Evolutionary conservation across 192 early-diverging fungal genomes (phyloP).

Genomic region (Dispira simplex): DNA sequence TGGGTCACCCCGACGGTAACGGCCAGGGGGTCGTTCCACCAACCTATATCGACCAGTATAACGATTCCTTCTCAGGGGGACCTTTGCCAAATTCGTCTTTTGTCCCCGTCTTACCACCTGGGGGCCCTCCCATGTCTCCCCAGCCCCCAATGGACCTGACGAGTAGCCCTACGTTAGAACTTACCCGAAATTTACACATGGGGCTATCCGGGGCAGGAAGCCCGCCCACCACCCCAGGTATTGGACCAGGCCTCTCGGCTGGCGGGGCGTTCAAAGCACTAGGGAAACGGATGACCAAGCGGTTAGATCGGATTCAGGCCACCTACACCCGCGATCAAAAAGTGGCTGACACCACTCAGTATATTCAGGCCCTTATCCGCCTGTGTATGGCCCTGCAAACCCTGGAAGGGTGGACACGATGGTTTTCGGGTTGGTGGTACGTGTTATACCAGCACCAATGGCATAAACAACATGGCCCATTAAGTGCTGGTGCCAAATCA

Average conservation of each 20-base stretch:
- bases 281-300: conserved; percentile 5
- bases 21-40: not conserved
- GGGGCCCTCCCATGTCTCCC: not conserved
- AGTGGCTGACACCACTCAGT: not conserved
- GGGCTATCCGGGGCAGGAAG: not conserved
- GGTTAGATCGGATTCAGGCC: conserved; percentile 2
- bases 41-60: not conserved
- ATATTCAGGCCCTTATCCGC: not conserved
- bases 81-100: not conserved
- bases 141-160: not conserved
- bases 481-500: not conserved
- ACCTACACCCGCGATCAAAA: conserved; percentile 4
- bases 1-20: not conserved
- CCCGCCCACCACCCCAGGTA: not conserved
- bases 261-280: conserved; percentile 2
- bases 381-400: conserved; percentile 4
- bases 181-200: too few species aligned
- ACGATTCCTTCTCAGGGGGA: not conserved
- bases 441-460: not conserved
- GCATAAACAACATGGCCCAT: not conserved
- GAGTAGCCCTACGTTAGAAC: not conserved
- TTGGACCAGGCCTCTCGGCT: not conserved
- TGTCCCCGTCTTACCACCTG: not conserved
- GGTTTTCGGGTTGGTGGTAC: not conserved
- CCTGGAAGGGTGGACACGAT: conserved; percentile 4